A percentile compares a stretch with the other conserved stretches of the same genome.
Evolutionary conservation across 2,329 filamentous ascomycete genomes (phyloP).

Genomic region (Colletotrichum sp.): DNA sequence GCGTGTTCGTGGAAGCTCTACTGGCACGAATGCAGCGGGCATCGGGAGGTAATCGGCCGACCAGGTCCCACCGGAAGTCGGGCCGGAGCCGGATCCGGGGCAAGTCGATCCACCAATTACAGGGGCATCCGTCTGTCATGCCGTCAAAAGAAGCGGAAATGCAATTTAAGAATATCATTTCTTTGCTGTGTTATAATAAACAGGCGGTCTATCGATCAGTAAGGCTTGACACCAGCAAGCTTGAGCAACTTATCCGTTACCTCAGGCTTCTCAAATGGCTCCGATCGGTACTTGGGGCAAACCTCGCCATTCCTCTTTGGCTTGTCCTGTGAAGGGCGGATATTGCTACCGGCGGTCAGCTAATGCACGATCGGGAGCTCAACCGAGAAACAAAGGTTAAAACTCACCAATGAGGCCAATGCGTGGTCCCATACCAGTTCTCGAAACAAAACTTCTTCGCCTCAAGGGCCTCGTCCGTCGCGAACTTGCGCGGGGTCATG

Average conservation of each 20-base stretch:
- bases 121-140: background rate
- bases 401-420: slow-evolving; percentile 33
- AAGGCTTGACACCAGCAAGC: slow-evolving; percentile 29
- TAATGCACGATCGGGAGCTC: background rate
- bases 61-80: background rate
- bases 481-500: slow-evolving; percentile 39
- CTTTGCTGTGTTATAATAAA: background rate
- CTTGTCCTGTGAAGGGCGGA: slow-evolving; percentile 34
- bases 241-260: slow-evolving; percentile 28
- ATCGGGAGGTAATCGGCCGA: background rate
- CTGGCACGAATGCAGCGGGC: background rate
- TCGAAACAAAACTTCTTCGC: slow-evolving; percentile 27
- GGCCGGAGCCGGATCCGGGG: background rate
- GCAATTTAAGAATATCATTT: background rate
- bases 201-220: background rate
- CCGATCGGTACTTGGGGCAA: slow-evolving; percentile 37
- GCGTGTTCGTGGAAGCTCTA: background rate
- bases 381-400: rapidly evolving
- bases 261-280: slow-evolving; percentile 28
- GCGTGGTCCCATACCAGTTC: slow-evolving; percentile 28
- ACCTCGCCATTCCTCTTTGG: slow-evolving; percentile 39
- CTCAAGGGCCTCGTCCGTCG: slow-evolving; percentile 29
- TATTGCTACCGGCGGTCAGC: slow-evolving; percentile 36
- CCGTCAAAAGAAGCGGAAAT: background rate
- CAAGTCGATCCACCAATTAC: slow-evolving; percentile 7